Evolutionary conservation across 192 early-diverging fungal genomes (phyloP).

Genomic region (Dimargaris xerosporica): DNA sequence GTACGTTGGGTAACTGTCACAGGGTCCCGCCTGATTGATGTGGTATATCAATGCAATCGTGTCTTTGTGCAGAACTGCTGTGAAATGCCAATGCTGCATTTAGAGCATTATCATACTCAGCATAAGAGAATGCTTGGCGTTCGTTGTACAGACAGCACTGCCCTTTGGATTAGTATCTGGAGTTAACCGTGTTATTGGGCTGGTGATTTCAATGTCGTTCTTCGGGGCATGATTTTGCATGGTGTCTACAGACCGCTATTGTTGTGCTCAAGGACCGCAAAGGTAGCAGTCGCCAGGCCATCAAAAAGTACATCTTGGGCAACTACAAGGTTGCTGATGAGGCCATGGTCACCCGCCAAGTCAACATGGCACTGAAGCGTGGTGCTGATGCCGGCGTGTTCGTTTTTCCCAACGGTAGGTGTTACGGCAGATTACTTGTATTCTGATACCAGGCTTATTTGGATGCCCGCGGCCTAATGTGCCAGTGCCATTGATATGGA

Average conservation of each 20-base stretch:
- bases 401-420: constrained; percentile 51
- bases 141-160: background rate
- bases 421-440: too few relatives aligned
- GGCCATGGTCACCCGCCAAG: constrained; percentile 34
- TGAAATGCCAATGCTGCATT: too few relatives aligned
- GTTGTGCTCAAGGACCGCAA: constrained; percentile 50
- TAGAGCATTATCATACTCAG: background rate
- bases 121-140: background rate
- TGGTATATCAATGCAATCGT: background rate
- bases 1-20: background rate
- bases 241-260: constrained; percentile 29
- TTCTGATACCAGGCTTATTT: too few relatives aligned
- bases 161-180: too few relatives aligned
- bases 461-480: too few relatives aligned
- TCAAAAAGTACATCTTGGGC: constrained; percentile 65
- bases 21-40: background rate
- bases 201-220: too few relatives aligned
- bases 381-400: constrained; percentile 47
- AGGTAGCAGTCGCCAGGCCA: constrained; percentile 53
- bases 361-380: constrained; percentile 50
- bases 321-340: constrained; percentile 48
- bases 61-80: too few relatives aligned
- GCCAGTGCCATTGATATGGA: too few relatives aligned
- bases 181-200: too few relatives aligned
- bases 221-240: too few relatives aligned